phyloP scores from a whole-genome alignment of 2,329 filamentous ascomycete genomes.

The Setomelanomma holmii region DNA sequence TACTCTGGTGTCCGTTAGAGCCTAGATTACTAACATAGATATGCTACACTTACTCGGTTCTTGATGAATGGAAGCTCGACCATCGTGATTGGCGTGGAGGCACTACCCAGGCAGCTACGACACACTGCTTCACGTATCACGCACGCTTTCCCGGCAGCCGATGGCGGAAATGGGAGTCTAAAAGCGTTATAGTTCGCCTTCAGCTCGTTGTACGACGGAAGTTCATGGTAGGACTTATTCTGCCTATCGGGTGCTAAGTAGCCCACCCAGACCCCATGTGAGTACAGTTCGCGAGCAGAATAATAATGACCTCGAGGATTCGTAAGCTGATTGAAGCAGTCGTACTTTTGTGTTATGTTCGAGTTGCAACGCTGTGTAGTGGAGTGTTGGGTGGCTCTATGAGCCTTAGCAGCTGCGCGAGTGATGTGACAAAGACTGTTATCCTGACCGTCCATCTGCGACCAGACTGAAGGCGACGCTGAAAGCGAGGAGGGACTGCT shows the following conservation, averaged over 20 bases:
- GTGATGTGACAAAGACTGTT: too few relatives aligned
- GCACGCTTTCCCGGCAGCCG: background rate
- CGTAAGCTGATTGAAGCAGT: slow-evolving; percentile 12
- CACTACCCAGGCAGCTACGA: slow-evolving; percentile 20
- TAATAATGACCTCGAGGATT: slow-evolving; percentile 18
- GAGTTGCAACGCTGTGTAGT: too few relatives aligned
- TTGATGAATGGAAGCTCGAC: slow-evolving; percentile 17
- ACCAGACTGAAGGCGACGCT: too few relatives aligned
- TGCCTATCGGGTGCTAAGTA: slow-evolving; percentile 22
- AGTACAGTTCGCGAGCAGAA: slow-evolving; percentile 18
- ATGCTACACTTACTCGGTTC: slow-evolving; percentile 11
- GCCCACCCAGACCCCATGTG: slow-evolving; percentile 29
- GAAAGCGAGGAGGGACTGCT: too few relatives aligned
- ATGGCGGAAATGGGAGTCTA: slow-evolving; percentile 13
- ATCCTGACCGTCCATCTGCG: too few relatives aligned
- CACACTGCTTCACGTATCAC: slow-evolving; percentile 23
- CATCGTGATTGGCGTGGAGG: slow-evolving; percentile 19
- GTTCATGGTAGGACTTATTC: slow-evolving; percentile 12
- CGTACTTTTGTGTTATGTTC: too few relatives aligned
- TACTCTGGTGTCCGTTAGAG: slow-evolving; percentile 18
- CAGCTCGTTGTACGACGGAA: slow-evolving; percentile 20
- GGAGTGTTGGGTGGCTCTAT: too few relatives aligned
- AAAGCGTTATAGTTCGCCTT: slow-evolving; percentile 15
- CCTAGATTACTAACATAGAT: too few relatives aligned
- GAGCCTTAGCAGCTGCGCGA: too few relatives aligned